Conservation (phyloP, 768 basidiomycete genomes). For the Favolaschia claudopus region DNA sequence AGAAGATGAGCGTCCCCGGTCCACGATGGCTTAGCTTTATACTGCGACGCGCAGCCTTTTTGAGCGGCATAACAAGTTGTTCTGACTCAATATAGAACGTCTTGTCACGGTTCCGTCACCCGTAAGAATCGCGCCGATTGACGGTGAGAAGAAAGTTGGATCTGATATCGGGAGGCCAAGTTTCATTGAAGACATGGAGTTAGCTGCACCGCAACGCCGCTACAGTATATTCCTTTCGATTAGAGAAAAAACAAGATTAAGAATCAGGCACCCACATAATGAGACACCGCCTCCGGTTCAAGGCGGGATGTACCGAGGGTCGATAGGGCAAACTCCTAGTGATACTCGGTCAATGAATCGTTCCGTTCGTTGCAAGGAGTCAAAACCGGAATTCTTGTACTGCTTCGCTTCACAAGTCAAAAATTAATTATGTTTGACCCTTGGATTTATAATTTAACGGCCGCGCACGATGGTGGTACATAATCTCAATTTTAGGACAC, state of each 20-base stretch:
- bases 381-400: slow-evolving; percentile 9
- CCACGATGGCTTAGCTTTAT: slow-evolving; percentile 14
- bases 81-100: slow-evolving; percentile 25
- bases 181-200: slow-evolving; percentile 25
- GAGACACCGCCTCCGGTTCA: slow-evolving; percentile 11
- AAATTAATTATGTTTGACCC: background rate
- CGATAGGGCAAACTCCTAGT: background rate
- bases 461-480: too few species aligned
- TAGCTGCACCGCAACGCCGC: slow-evolving; percentile 18
- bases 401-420: slow-evolving; percentile 6
- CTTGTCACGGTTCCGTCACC: slow-evolving; percentile 24
- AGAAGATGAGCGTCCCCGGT: slow-evolving; percentile 3
- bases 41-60: slow-evolving; percentile 23
- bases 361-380: slow-evolving; percentile 17
- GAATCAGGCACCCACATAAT: slow-evolving; percentile 15
- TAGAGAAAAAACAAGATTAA: slow-evolving; percentile 3
- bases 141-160: slow-evolving; percentile 24
- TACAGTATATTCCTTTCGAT: background rate
- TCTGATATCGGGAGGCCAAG: slow-evolving; percentile 21
- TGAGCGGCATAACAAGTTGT: slow-evolving; percentile 20
- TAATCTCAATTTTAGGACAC: too few species aligned
- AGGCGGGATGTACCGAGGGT: background rate
- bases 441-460: too few species aligned
- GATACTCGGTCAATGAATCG: slow-evolving; percentile 6
- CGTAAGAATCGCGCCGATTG: slow-evolving; percentile 26